Evolutionary conservation across 2,329 filamentous ascomycete species (phyloP), one percentile per base, ranked within the genome.

Genomic region (Truncatella angustata): DNA sequence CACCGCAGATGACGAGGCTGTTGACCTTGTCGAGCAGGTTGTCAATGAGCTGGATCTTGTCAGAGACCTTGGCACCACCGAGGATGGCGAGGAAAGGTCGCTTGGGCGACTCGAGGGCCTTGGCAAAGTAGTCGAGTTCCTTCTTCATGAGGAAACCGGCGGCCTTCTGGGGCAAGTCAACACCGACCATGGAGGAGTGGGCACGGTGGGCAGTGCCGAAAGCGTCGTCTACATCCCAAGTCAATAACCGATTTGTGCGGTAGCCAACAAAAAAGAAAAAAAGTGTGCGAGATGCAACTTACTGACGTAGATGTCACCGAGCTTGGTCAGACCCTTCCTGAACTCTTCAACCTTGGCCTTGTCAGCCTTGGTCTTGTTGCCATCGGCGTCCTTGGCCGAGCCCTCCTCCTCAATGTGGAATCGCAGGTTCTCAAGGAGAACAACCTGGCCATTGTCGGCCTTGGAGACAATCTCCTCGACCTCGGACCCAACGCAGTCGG

Each of bases 71-170:
- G 72, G 94, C 91, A 63, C 94, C 94, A 65, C 94, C 94, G 50
- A 99, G 89, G 70, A 99, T 99, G 71, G 94, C 95, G 50, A 99
- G 87, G 89, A 99, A 99, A 56, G 94, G 94, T 52, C 93, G 87
- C 78, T 95, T 82, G 56, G 94, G 94, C 64, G 82, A 85, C 80
- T 99, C 94, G 56, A 99, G 88, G 35, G 91, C 94, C 80, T 97
- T 85, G 60, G 94, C 94, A 70, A 99, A 99, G 86, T 99, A 99
- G 71, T 99, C 94, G 58, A 99, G 88, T 77, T 99, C 94, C 82
- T 97, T 99, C 88, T 99, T 99, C 82, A 99, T 91, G 67, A 99
- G 86, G 86, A 97, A 99, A 58, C 94, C 94, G 52, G 93, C 90
- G 9, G 94, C 94, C 81, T 96, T 97, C 74, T 97, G 91, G 63